Evolutionary conservation across 2,329 filamentous ascomycete genomes (phyloP), one percentile per base, ranked within the genome.

Genomic region (Sphaceloma murrayae): DNA sequence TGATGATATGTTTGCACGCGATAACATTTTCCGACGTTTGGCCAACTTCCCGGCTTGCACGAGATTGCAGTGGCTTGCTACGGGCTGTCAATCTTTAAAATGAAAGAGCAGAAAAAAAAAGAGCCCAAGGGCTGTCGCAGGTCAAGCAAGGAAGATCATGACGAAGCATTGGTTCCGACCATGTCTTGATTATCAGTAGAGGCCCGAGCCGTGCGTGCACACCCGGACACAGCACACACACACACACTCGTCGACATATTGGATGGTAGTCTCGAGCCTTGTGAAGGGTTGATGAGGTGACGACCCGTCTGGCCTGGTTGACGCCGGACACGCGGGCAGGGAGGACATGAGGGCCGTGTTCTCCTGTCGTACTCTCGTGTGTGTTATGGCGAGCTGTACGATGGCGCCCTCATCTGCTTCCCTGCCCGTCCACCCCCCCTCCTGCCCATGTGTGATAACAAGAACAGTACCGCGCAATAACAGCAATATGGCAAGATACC

Each of bases 1-100:
- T 40, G 36, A 40, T 40, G 26, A n/a, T n/a, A n/a, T 40, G 36
- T 40, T 40, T 40, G 36, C 16, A 40, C 30, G 36, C n/a, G n/a
- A 40, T 40, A 40, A 40, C 24, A 27, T 27, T 6, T 6, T n/a
- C 24, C 24, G 24, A 27, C 36, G 36, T 29, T 24, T n/a, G 22
- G 36, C 36, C 36, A 40, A 19, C 36, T 29, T 40, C 36, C 36
- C 36, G 36, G 22, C 36, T 40, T 22, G 36, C 36, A n/a, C n/a
- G 36, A 40, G 36, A 40, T 40, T 40, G 36, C 36, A 40, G 36
- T 40, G 36, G 36, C 36, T 40, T 13, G 13, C 34, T 11, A 29
- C 6, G 6, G 33, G 19, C 16, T 17, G 31, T 13, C 19, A 22
- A 26, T 40, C 36, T 40, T 22, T 40, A 26, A 22, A n/a, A 40